A percentile compares a stretch with the other conserved stretches of the same genome.
Conservation (phyloP, 1,139 yeast species). For the Geotrichum australiense region DNA sequence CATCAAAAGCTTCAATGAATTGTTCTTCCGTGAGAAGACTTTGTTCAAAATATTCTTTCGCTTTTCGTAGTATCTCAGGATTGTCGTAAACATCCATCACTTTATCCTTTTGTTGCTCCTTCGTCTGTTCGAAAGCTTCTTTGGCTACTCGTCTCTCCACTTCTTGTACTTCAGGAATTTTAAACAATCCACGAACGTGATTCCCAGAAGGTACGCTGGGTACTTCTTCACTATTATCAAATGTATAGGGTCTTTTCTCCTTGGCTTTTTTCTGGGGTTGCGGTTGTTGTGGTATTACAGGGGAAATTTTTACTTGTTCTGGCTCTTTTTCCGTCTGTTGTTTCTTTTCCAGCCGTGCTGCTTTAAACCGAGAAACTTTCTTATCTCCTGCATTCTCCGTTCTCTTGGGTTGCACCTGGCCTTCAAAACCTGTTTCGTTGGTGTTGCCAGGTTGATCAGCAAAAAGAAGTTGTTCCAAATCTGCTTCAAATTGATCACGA, state of each 20-base stretch:
- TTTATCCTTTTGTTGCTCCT: background rate
- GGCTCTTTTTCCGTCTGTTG: background rate
- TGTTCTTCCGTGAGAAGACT: slow-evolving; percentile 33
- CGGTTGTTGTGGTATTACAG: background rate
- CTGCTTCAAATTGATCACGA: slow-evolving; percentile 21
- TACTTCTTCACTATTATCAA: too few species aligned
- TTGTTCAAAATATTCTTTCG: slow-evolving; percentile 27
- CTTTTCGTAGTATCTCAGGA: slow-evolving; percentile 23
- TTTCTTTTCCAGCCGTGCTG: slow-evolving; percentile 19
- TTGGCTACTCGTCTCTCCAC: background rate
- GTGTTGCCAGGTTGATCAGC: background rate
- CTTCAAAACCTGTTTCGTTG: background rate
- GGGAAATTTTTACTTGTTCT: background rate
- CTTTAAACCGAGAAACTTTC: slow-evolving; percentile 32
- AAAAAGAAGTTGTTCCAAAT: slow-evolving; percentile 10
- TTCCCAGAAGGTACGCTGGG: too few species aligned
- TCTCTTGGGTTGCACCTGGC: background rate
- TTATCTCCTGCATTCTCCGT: slow-evolving; percentile 11
- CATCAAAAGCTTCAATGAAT: slow-evolving; percentile 27
- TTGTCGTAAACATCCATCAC: background rate
- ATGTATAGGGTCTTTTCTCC: too few species aligned
- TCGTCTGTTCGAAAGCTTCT: slow-evolving; percentile 5
- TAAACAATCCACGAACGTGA: too few species aligned
- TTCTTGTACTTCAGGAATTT: too few species aligned
- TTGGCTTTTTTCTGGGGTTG: background rate